Percentiles rank a stretch among this genome's conserved stretches.
Evolutionary conservation across 257 asterid genomes (phyloP).

Genomic region (Solanum chmielewskii): DNA sequence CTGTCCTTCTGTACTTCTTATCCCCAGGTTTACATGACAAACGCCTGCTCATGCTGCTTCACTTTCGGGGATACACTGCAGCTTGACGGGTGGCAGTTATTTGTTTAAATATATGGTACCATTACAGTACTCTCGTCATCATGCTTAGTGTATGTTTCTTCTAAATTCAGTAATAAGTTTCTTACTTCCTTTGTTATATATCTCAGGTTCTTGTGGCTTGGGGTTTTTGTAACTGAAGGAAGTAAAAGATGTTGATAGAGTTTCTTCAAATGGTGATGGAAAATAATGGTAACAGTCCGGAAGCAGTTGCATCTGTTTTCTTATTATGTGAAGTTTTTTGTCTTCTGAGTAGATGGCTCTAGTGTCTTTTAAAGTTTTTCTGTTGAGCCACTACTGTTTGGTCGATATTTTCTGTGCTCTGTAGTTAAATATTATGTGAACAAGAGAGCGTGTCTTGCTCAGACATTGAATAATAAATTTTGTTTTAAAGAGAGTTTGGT

Average conservation of each 20-base stretch:
- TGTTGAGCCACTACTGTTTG: neutral
- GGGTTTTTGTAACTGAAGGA: conserved; percentile 17
- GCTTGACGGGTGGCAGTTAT: conserved; percentile 62
- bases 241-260: conserved; percentile 9
- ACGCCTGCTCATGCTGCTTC: conserved; percentile 61
- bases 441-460: neutral
- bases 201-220: conserved; percentile 29
- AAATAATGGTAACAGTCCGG: conserved; percentile 5
- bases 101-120: conserved; percentile 35
- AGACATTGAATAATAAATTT: neutral
- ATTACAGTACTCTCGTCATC: neutral
- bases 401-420: neutral
- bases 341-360: neutral
- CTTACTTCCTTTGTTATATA: neutral
- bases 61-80: conserved; percentile 33
- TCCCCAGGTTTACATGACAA: conserved; percentile 24
- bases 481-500: neutral
- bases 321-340: neutral
- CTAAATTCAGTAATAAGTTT: neutral
- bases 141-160: neutral
- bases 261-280: conserved; percentile 1
- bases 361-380: neutral
- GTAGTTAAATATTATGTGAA: neutral
- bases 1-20: neutral
- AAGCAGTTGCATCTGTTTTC: neutral